These are phyloP conservation scores for Backusella sp. DNA, from an alignment of 192 early-diverging fungal species.

Conservation along the genomic window DNA sequence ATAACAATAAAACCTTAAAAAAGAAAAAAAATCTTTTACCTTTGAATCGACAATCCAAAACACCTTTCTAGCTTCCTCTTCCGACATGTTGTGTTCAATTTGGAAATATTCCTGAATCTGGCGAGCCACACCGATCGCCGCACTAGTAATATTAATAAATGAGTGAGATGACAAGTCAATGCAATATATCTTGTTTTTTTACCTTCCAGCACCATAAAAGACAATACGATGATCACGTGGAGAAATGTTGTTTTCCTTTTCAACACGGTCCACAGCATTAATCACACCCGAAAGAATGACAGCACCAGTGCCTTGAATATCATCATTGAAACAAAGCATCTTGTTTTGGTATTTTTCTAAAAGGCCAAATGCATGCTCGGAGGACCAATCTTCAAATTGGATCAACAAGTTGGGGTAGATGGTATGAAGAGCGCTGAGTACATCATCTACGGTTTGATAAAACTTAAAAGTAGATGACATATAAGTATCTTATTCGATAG, in stretches of 20 bases:
- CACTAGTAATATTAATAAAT: too few relatives aligned
- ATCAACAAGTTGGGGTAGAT: conserved; percentile 84
- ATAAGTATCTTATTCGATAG: not conserved
- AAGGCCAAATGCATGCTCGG: conserved; percentile 86
- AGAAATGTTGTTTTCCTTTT: conserved; percentile 58
- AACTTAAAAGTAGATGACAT: conserved; percentile 43
- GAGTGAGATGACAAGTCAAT: too few relatives aligned
- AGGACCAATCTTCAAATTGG: conserved; percentile 97
- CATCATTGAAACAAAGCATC: conserved; percentile 93
- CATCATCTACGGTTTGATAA: conserved; percentile 81
- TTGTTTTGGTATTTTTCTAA: conserved; percentile 76
- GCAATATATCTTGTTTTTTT: too few relatives aligned
- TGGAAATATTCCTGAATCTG: conserved; percentile 85
- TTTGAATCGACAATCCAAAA: conserved; percentile 93
- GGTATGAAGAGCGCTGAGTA: conserved; percentile 66
- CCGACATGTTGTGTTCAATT: conserved; percentile 70
- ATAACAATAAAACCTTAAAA: not conserved
- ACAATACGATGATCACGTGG: conserved; percentile 82
- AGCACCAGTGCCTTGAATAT: conserved; percentile 92
- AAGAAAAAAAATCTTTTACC: not conserved
- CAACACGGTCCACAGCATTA: conserved; percentile 69
- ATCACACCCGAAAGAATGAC: conserved; percentile 94
- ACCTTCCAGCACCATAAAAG: conserved; percentile 87
- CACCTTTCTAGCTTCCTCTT: conserved; percentile 67
- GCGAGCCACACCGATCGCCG: conserved; percentile 93